A percentile compares a stretch with the other conserved stretches of the same genome.
Conservation (phyloP, 257 asterid genomes). For the Craterostigma plantagineum region DNA sequence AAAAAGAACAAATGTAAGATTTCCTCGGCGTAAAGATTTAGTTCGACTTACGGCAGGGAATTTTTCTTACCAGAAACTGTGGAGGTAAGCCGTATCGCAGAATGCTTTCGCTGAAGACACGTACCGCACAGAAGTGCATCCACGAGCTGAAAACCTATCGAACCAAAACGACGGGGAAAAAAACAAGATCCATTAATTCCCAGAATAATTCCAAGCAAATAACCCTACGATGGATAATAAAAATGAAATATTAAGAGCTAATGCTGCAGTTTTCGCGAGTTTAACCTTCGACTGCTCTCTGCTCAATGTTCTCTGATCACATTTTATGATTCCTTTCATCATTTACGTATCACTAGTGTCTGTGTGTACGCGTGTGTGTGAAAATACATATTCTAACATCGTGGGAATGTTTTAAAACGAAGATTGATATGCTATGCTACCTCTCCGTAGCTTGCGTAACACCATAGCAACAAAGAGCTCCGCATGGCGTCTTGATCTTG, state of each 20-base stretch:
- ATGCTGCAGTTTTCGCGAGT: too few species aligned
- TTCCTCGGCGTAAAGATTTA: neutral
- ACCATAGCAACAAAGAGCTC: constrained; percentile 3
- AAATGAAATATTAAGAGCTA: neutral
- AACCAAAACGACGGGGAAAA: constrained; percentile 6
- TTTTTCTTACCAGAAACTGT: constrained; percentile 30
- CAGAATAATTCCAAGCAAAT: neutral
- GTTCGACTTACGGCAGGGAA: neutral
- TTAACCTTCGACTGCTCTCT: too few species aligned
- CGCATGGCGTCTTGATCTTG: constrained; percentile 5
- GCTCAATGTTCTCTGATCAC: too few species aligned
- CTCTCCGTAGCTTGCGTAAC: constrained; percentile 9
- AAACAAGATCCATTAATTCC: neutral
- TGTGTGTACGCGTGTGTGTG: neutral
- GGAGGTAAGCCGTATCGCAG: constrained; percentile 81
- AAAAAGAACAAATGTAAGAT: neutral
- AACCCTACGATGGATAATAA: too few species aligned
- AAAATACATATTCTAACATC: neutral
- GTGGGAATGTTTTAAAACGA: too few species aligned
- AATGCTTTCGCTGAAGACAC: constrained; percentile 77
- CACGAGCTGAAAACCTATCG: constrained; percentile 86
- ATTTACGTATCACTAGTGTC: neutral
- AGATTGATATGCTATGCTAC: neutral
- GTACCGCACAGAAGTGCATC: constrained; percentile 93
- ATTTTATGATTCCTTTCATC: too few species aligned